Percentiles rank a stretch among this genome's conserved stretches.
phyloP scores from a whole-genome alignment of 2,329 filamentous ascomycete species.

The Penicillium sp. region DNA sequence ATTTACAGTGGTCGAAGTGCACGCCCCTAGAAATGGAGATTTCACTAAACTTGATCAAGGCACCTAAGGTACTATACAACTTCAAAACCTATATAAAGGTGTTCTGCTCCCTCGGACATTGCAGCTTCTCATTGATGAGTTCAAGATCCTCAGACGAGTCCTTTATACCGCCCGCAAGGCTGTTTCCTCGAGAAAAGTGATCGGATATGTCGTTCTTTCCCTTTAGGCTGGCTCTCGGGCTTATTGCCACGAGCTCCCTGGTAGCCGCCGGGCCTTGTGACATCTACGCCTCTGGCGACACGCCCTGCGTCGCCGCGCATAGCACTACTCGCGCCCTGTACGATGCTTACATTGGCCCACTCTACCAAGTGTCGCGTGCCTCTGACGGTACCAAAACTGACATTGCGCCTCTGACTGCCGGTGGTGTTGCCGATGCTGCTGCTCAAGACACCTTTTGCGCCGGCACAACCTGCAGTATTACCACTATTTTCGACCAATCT shows the following conservation, averaged over 20 bases:
- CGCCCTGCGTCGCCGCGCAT: slow-evolving; percentile 63
- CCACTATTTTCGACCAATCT: slow-evolving; percentile 65
- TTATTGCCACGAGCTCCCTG: slow-evolving; percentile 40
- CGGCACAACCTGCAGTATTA: slow-evolving; percentile 62
- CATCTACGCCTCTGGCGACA: slow-evolving; percentile 58
- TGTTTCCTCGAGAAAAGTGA: too few relatives aligned
- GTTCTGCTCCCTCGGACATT: too few relatives aligned
- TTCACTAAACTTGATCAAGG: too few relatives aligned
- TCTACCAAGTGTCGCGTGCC: slow-evolving; percentile 61
- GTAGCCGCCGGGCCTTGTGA: slow-evolving; percentile 60
- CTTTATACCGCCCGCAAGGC: too few relatives aligned
- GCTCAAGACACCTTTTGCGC: slow-evolving; percentile 62
- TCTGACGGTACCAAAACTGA: slow-evolving; percentile 50
- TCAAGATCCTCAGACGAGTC: too few relatives aligned
- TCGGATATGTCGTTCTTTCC: too few relatives aligned
- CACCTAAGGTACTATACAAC: too few relatives aligned
- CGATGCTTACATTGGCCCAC: slow-evolving; percentile 50
- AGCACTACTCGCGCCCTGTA: slow-evolving; percentile 65
- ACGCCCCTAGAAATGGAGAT: too few relatives aligned
- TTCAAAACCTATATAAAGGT: too few relatives aligned
- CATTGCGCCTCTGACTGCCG: slow-evolving; percentile 55
- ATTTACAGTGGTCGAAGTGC: too few relatives aligned
- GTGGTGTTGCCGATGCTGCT: slow-evolving; percentile 61
- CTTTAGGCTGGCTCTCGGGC: slow-evolving; percentile 28
- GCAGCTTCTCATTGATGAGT: too few relatives aligned